These are phyloP conservation scores for Liriodendron chinense DNA, from an alignment of 164 flowering plant species.

Conservation along the genomic window DNA sequence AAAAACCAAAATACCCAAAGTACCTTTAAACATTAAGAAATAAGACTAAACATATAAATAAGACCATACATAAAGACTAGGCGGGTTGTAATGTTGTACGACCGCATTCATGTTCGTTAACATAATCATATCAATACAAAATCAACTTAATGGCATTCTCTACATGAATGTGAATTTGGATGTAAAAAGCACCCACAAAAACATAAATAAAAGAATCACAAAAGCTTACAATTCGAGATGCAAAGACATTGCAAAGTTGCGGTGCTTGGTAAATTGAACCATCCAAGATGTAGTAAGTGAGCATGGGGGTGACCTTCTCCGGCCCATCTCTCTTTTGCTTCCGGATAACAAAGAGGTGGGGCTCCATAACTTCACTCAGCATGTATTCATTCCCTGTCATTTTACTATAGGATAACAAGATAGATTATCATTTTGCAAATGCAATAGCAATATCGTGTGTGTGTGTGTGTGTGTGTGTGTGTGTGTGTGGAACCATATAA, in stretches of 20 bases:
- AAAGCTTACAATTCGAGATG: conserved; percentile 80
- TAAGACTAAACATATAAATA: too few species aligned
- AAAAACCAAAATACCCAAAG: too few species aligned
- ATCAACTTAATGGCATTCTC: too few species aligned
- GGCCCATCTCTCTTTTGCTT: conserved; percentile 96
- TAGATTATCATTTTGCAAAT: not conserved
- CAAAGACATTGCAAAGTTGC: conserved; percentile 87
- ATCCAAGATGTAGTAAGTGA: conserved; percentile 85
- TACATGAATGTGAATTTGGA: not conserved
- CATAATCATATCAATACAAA: too few species aligned
- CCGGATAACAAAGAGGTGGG: conserved; percentile 78
- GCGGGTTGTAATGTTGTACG: too few species aligned
- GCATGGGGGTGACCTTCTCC: conserved; percentile 92
- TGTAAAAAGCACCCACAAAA: not conserved
- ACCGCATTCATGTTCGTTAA: too few species aligned
- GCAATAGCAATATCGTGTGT: too few species aligned
- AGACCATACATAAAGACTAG: too few species aligned
- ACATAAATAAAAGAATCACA: not conserved
- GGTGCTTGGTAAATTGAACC: conserved; percentile 98
- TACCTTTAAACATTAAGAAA: too few species aligned
- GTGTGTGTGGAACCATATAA: too few species aligned
- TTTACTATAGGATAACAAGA: conserved; percentile 45
- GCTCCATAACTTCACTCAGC: conserved; percentile 88
- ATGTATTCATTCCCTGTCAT: conserved; percentile 83
- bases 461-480: not conserved